Base-by-base conservation (phyloP, 1,139 yeast genomes). In the Suhomyces maxii region DNA sequence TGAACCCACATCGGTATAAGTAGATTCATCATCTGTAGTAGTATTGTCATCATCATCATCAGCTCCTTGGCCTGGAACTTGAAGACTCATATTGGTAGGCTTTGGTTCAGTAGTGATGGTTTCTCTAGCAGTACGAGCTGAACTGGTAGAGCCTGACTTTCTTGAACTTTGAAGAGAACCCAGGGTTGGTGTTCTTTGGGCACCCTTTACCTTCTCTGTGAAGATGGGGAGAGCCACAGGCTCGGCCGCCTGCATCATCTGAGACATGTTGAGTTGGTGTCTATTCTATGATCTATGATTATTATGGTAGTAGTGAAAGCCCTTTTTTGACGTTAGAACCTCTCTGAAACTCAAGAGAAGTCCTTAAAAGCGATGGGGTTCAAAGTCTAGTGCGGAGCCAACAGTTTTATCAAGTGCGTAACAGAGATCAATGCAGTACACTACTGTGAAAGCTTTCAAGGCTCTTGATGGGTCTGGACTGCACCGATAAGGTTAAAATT, bases 1-100 rank as follows among this genome's bases (percentile, higher is more conserved):
- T 38, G 73, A 67, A 11, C 31, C 31, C n/a, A 11, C 7, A 44
- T 64, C 68, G 49, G 68, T 61, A 33, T 57, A 42, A 30, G 51
- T 47, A 13, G 57, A 52, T 26, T 50, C 37, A 33, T 36, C 45
- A 33, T 41, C 40, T 23, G 14, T 38, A 8, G 14, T 26, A 33
- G 31, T 4, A 32, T 52, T 42, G 26, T 47, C 14, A 39, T 43
- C 36, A 36, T 28, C 36, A 23, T 36, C 34, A 26, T 37, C 38
- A 28, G 11, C 13, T 8, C 37, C 34, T 3, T 40, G 26, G n/a
- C 31, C n/a, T 9, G 31, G 31, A 5, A 45, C 46, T 26, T 36
- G 37, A 31, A 48, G 47, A 34, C 37, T 43, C 52, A 50, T 50
- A n/a, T 40, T 45, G 30, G 36, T 41, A 25, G 43, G 37, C 31